Base-by-base conservation (phyloP, 352 stramenopile species). In the Globisporangium viniferum region DNA sequence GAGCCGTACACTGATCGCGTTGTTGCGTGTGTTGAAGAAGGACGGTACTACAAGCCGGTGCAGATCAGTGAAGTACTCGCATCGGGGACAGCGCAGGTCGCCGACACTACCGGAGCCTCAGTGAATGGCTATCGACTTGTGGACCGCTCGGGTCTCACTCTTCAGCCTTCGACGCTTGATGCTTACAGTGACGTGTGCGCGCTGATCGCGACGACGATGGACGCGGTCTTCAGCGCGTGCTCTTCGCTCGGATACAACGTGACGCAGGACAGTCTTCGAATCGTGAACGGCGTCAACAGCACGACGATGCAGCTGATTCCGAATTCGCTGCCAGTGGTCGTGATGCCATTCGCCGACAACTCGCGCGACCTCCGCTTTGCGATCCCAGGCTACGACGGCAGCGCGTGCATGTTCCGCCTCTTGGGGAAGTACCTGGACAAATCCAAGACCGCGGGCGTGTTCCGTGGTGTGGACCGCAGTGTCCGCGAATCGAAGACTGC, bases 1-100 rank as follows among this genome's bases (percentile, higher is more conserved):
- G 80, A 81, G 39, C 77, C 74, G 8, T 82, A 76, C 49, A 77
- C 77, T 0, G 82, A 89, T 58, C 80, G 82, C 3, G 1, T 77
- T 6, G n/a, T 91, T 15, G 79, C 73, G n/a, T 89, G 82, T 59
- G 69, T 76, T 3, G 69, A 75, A 8, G 54, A 77, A 22, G 79
- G 78, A 5, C 64, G 72, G 0, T 69, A 77, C 29, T 82, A 83
- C n/a, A 56, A 56, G 49, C 49, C 62, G 70, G 76, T 46, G 70
- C 80, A 22, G 41, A 72, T 8, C 64, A 79, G 24, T 87, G 4
- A 51, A 24, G 20, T 56, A 7, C 6, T 56, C 58, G 8, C 20
- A 35, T 3, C 10, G 29, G 10, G 3, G 59, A 29, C 5, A 24
- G 22, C 62, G 5, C 24, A 39, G 2, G 15, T 73, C 6, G 46